Base-by-base conservation (phyloP, 495 filamentous ascomycete species). In the Penicillium pulvis region DNA sequence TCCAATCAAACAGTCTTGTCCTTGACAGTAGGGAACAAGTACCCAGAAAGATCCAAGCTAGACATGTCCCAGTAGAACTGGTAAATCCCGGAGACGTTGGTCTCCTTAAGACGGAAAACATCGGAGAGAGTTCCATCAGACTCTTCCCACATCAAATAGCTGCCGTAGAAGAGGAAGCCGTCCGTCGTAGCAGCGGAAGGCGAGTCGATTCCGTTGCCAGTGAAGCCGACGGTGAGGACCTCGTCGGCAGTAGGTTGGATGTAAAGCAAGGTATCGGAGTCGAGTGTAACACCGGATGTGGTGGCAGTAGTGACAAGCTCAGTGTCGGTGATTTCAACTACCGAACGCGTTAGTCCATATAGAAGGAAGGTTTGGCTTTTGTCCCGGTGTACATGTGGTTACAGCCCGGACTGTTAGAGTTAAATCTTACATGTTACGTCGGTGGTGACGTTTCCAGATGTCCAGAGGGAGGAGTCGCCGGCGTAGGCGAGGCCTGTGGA, bases 21-120 rank as follows among this genome's bases (percentile, higher is more conserved):
- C 44, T 47, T 57, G 2, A 67, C 35, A 33, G 46, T 16, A 1
- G 62, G 62, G 9, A 20, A 20, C 33, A 44, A 20, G 36, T 59
- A 65, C 9, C 62, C 59, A 10, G 56, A 31, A 5, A 56, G 61
- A 28, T 62, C 64, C 9, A 60, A 42, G 31, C 59, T 65, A 23
- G 65, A 68, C 19, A 39, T 51, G 47, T 69, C 64, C 48, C 51
- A 69, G 48, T 62, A 69, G 1, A 62, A 49, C 59, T 69, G 56
- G 42, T 67, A 69, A 8, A 69, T 48, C 11, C 53, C 59, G 6
- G 56, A 49, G 1, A 67, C 57, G 51, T 63, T 51, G 1, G 61
- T 69, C 6, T 53, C 64, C 62, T 62, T 62, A 3, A 63, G 35
- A n/a, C 61, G 61, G 55, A 69, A 69, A 6, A 59, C 67, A 17